Base-by-base conservation (phyloP, 495 filamentous ascomycete genomes). In the Pyrenula massariospora region DNA sequence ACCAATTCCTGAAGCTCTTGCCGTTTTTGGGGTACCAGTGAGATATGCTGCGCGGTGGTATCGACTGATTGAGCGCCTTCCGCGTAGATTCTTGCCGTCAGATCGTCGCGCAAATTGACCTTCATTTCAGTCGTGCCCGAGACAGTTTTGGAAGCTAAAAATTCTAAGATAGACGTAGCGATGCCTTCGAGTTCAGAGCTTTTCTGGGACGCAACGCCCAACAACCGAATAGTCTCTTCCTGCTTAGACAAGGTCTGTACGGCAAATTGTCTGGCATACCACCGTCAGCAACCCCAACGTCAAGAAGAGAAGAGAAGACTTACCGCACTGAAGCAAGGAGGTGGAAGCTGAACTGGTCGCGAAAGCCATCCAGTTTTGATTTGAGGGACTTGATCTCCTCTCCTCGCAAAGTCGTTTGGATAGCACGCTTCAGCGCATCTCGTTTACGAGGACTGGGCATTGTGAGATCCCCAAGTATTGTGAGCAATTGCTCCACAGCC, bases 1-100 rank as follows among this genome's bases (percentile, higher is more conserved):
- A 52, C 58, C 66, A 66, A 3, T 48, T 56, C 10, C 60, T 53
- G 48, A 65, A 72, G 24, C 54, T 42, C 31, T 15, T 15, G 31
- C 22, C 2, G 69, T 42, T 12, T 25, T 56, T 24, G 54, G 25
- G 20, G 68, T 22, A 31, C 65, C 23, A 21, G 54, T 53, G 21
- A 53, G 19, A 22, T 61, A 58, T 8, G 8, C 58, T 54, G 12
- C 54, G 24, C 47, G 55, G 59, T 24, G 42, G 21, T n/a, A 59
- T 25, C 20, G 51, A 57, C 10, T 57, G 61, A 48, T 51, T 61
- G 25, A 53, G 56, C 54, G 52, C 51, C 60, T 31, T 50, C 19
- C 10, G 25, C 25, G 8, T 62, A 59, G 10, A 53, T 36, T 21
- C 36, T 56, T 0, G n/a, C 25, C 24, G 60, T 60, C 1, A 25